Conservation (phyloP, 164 flowering plant genomes). For the Vitis riparia region DNA sequence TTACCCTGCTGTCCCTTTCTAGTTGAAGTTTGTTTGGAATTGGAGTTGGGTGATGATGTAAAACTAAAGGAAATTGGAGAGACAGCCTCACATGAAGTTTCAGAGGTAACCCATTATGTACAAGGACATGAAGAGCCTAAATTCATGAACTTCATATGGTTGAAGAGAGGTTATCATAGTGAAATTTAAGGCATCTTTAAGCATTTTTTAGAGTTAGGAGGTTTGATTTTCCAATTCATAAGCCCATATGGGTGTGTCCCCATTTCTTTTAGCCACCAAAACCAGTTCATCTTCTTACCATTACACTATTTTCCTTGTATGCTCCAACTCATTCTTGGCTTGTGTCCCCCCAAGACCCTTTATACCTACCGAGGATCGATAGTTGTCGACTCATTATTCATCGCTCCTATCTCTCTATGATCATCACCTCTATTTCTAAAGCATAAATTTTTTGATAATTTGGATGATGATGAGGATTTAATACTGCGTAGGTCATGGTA, state of each 20-base stretch:
- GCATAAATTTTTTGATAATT: no score
- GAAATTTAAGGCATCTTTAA: background rate
- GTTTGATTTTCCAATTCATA: background rate
- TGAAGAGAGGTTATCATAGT: conserved; percentile 5
- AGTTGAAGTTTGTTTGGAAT: background rate
- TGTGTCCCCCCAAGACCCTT: conserved; percentile 12
- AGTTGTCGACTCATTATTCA: no score
- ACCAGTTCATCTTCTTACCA: background rate
- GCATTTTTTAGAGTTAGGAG: conserved; percentile 1
- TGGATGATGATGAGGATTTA: no score
- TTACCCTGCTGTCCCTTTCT: conserved; percentile 1
- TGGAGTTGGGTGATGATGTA: background rate
- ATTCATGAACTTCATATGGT: background rate
- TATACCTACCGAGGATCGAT: background rate
- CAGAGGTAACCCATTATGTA: conserved; percentile 2
- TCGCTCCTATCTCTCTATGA: no score
- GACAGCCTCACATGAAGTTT: conserved; percentile 19
- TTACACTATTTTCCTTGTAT: background rate
- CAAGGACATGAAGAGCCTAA: background rate
- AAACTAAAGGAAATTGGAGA: background rate
- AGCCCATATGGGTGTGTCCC: conserved; percentile 17
- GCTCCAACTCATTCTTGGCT: conserved; percentile 9
- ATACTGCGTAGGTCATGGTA: no score
- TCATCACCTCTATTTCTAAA: no score
- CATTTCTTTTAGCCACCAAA: conserved; percentile 4